These are phyloP conservation scores for Acanthamoeba sp. DNA, from an alignment of 208 protist genomes.

Conservation along the genomic window DNA sequence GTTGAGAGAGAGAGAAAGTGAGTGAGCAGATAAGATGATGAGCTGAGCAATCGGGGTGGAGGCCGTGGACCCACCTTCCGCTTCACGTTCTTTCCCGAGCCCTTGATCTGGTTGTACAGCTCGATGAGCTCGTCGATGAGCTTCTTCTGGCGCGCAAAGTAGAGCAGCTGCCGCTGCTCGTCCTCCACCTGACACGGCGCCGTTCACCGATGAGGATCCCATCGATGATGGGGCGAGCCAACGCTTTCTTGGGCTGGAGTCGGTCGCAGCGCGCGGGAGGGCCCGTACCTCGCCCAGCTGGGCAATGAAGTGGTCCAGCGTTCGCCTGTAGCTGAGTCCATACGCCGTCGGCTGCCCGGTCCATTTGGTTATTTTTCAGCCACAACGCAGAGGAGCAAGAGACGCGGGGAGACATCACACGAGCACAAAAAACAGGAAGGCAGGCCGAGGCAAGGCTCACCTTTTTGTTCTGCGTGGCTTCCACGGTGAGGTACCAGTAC, in stretches of 20 bases:
- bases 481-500: conserved; percentile 54
- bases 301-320: not conserved
- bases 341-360: not conserved
- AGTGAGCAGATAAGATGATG: too few species aligned
- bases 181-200: not conserved
- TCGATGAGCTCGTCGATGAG: conserved; percentile 63
- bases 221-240: too few species aligned
- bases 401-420: not conserved
- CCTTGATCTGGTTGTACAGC: not conserved
- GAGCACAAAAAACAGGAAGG: too few species aligned
- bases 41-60: not conserved
- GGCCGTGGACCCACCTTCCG: not conserved
- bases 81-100: conserved; percentile 12
- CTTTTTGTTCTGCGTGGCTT: not conserved
- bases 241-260: too few species aligned
- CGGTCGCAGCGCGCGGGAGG: not conserved
- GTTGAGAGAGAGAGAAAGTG: not conserved
- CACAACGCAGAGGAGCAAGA: too few species aligned
- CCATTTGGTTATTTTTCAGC: too few species aligned
- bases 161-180: not conserved
- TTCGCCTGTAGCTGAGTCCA: not conserved
- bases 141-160: conserved; percentile 22
- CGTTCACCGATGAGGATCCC: not conserved
- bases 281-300: not conserved
- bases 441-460: not conserved